phyloP scores from a whole-genome alignment of 345 rosid genomes.

The Gossypium turneri region DNA sequence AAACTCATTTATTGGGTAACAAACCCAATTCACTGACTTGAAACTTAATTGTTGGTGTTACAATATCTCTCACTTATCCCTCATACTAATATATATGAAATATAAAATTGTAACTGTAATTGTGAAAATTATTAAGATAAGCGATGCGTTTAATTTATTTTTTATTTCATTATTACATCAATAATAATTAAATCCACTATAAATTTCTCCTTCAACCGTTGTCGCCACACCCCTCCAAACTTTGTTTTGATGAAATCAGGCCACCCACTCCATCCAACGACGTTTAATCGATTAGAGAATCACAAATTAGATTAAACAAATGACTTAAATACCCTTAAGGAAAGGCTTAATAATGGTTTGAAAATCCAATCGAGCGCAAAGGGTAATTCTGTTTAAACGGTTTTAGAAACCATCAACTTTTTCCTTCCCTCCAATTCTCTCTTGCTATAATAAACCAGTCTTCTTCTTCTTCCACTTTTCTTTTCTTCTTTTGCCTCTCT shows the following conservation, averaged over 20 bases:
- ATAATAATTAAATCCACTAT: no score
- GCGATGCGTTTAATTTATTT: no score
- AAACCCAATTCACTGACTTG: no score
- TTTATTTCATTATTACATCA: no score
- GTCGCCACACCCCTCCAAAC: not conserved
- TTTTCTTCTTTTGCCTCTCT: not conserved
- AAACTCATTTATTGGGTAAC: no score
- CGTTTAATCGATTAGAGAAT: not conserved
- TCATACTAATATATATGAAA: no score
- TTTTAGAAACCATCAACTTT: not conserved
- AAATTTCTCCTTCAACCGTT: no score
- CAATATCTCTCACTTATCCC: no score
- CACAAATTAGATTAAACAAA: not conserved
- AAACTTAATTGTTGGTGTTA: no score
- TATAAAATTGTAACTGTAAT: no score
- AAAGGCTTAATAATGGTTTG: no score
- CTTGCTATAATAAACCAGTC: not conserved
- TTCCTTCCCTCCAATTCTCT: slow-evolving; percentile 5
- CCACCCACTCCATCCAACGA: not conserved
- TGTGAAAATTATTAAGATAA: no score
- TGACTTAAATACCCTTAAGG: not conserved
- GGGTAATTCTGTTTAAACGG: slow-evolving; percentile 3
- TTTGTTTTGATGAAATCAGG: not conserved
- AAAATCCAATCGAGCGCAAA: not conserved
- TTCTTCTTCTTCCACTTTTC: not conserved